Conservation (phyloP, 345 rosid species). For the Pistacia atlantica region DNA sequence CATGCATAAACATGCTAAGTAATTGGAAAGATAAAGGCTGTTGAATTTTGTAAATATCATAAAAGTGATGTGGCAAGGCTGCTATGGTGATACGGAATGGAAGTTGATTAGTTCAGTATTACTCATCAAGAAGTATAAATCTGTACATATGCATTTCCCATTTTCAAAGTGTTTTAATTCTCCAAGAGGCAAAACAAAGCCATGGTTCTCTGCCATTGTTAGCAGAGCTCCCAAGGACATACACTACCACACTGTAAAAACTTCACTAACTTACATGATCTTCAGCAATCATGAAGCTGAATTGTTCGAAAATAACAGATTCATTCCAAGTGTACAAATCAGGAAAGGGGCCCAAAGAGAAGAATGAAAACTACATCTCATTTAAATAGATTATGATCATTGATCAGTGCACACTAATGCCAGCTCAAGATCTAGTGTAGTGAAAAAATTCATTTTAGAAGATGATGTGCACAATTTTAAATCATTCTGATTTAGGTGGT, state of each 20-base stretch:
- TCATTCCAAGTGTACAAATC: not conserved
- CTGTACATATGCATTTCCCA: not conserved
- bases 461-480: not conserved
- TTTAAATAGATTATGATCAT: not conserved
- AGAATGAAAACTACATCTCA: not conserved
- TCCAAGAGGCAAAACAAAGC: constrained; percentile 9
- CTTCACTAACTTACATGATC: not conserved
- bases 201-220: not conserved
- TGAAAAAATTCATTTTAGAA: not conserved
- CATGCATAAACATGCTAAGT: not conserved
- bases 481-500: not conserved
- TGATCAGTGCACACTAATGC: not conserved
- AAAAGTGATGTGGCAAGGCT: not conserved
- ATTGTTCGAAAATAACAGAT: constrained; percentile 1
- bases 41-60: not conserved
- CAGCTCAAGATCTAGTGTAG: not conserved
- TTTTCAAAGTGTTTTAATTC: not conserved
- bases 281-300: constrained; percentile 4
- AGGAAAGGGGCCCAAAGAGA: not conserved
- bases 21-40: not conserved
- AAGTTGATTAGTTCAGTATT: not conserved
- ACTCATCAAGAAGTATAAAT: not conserved
- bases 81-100: not conserved
- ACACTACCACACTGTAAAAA: not conserved
- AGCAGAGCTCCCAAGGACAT: not conserved